Base-by-base conservation (phyloP, 305 asterid genomes). In the Nicotiana rustica region DNA sequence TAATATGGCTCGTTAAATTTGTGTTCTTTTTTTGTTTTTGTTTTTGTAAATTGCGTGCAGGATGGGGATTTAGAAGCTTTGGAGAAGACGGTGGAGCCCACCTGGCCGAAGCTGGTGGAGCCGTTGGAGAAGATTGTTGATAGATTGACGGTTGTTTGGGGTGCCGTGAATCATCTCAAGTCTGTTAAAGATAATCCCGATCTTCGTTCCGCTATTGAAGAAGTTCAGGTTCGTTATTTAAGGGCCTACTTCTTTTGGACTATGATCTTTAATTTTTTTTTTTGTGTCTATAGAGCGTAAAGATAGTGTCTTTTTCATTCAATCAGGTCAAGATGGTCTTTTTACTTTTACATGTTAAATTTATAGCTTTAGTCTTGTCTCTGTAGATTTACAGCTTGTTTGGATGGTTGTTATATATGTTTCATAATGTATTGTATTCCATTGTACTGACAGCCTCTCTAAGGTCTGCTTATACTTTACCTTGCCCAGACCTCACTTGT, bases 51-150 rank as follows among this genome's bases (percentile, higher is more conserved):
- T 83, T 52, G 80, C 10, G 44, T 87, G 85, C 83, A 94, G 99
- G 96, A 90, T 15, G 85, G 85, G 82, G 96, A 96, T 67, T 88
- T 96, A 86, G 95, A 86, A 86, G 93, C 87, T 68, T 86, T 96
- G 90, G 99, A 94, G 93, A 91, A 82, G 82, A 93, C 93, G 15
- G 96, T 94, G 86, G 98, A 91, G 87, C 97, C 99, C 36, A 85
- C 94, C 4, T 96, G 99, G 99, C 85, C 96, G 41, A 96, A 96
- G 88, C 90, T 94, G 85, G 99, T 92, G 92, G 99, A 94, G 91
- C 99, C 98, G 66, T 88, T 96, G 84, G 99, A 96, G 92, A 91
- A 86, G 88, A 88, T 96, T 10, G 82, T 71, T 35, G 99, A 96
- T 84, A 85, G 92, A 82, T 82, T 96, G 89, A 83, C 85, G 25